Conservation (phyloP, 2,329 filamentous ascomycete species). For the Plectosphaerella plurivora region DNA sequence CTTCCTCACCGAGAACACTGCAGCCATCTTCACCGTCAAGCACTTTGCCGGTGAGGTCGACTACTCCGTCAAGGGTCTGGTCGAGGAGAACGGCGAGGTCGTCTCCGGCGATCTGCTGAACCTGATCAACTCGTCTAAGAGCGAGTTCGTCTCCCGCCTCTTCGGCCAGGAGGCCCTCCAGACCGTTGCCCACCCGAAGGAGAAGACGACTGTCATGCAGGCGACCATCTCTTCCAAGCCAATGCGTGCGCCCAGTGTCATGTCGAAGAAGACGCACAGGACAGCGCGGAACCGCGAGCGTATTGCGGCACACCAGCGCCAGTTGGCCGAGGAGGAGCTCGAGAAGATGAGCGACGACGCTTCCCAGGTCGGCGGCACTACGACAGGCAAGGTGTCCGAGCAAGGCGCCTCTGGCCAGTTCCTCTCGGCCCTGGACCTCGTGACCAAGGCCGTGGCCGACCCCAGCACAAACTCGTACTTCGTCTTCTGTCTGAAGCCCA, state of each 20-base stretch:
- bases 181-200: slow-evolving; percentile 88
- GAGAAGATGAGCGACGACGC: slow-evolving; percentile 47
- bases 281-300: slow-evolving; percentile 19
- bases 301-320: slow-evolving; percentile 22
- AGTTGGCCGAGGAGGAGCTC: slow-evolving; percentile 39
- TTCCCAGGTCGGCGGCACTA: slow-evolving; percentile 27
- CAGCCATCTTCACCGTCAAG: slow-evolving; percentile 81
- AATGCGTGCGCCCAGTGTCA: slow-evolving; percentile 86
- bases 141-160: slow-evolving; percentile 80
- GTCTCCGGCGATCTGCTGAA: slow-evolving; percentile 96
- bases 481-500: slow-evolving; percentile 94
- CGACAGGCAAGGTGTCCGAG: slow-evolving; percentile 46
- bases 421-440: slow-evolving; percentile 80
- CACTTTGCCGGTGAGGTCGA: slow-evolving; percentile 97
- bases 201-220: slow-evolving; percentile 88
- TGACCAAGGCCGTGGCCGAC: slow-evolving; percentile 79
- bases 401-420: slow-evolving; percentile 86
- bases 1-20: slow-evolving; percentile 76
- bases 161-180: slow-evolving; percentile 96
- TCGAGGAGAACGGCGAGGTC: slow-evolving; percentile 94
- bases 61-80: slow-evolving; percentile 78
- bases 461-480: slow-evolving; percentile 91
- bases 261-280: slow-evolving; percentile 66
- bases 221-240: slow-evolving; percentile 95
- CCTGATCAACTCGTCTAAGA: slow-evolving; percentile 82